Percentiles rank a stretch among this genome's conserved stretches.
phyloP scores from a whole-genome alignment of 2,329 filamentous ascomycete species.

The Rutstroemia sp. region DNA sequence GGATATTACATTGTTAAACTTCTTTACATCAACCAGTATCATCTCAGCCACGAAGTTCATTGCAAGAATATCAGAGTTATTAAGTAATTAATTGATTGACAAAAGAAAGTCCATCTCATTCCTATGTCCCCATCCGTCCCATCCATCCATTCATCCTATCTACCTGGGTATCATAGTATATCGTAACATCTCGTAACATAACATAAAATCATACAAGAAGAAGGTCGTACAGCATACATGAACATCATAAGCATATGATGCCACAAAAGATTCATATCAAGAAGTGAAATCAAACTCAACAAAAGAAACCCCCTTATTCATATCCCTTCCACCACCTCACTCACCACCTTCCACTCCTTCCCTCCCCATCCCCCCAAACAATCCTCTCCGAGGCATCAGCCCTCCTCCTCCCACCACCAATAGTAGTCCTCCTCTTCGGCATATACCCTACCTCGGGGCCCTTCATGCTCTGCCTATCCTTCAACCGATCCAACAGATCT shows the following conservation, averaged over 20 bases:
- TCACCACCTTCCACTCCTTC: conserved; percentile 2
- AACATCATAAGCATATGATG: no score
- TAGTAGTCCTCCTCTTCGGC: conserved; percentile 5
- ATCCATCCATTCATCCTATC: no score
- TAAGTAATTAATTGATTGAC: background rate
- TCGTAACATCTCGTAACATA: no score
- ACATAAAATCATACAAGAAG: no score
- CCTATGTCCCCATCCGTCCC: no score
- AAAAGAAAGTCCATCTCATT: background rate
- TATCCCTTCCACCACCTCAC: background rate
- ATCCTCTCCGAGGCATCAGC: conserved; percentile 1
- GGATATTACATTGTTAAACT: no score
- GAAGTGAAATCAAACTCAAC: background rate
- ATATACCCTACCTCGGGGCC: background rate
- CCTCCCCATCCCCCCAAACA: conserved; percentile 4
- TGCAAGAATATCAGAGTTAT: background rate
- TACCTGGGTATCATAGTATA: no score
- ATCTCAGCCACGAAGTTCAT: background rate
- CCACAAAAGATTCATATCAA: no score
- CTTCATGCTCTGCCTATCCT: background rate
- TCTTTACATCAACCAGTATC: background rate
- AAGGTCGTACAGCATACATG: no score
- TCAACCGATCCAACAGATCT: background rate
- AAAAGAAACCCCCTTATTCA: background rate
- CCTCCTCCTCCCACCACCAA: background rate